Percentiles rank a stretch among this genome's conserved stretches.
These are phyloP conservation scores for Penicillium crustosum DNA, from an alignment of 2,329 filamentous ascomycete species.

Conservation along the genomic window DNA sequence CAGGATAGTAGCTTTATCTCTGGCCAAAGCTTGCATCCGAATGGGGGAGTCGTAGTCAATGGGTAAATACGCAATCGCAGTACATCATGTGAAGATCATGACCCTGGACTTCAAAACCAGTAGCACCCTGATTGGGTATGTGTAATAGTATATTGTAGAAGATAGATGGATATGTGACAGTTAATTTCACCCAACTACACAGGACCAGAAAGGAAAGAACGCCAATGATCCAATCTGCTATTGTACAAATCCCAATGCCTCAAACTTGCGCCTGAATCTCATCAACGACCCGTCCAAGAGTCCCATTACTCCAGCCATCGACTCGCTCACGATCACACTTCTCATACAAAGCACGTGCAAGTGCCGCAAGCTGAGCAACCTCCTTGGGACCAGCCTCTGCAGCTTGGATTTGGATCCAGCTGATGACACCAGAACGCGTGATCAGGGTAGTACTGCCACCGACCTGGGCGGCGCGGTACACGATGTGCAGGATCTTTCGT, in stretches of 20 bases:
- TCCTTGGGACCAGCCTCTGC: conserved; percentile 50
- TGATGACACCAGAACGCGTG: conserved; percentile 71
- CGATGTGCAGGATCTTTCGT: conserved; percentile 60
- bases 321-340: conserved; percentile 68
- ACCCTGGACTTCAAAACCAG: background rate
- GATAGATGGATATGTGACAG: background rate
- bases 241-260: conserved; percentile 1
- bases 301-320: conserved; percentile 63
- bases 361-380: conserved; percentile 48
- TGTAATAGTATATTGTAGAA: background rate
- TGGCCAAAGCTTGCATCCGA: conserved; percentile 67
- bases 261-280: conserved; percentile 16
- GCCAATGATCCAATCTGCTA: background rate
- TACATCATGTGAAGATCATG: background rate
- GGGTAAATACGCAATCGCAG: conserved; percentile 26
- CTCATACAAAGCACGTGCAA: conserved; percentile 61
- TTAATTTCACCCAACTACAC: background rate
- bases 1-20: conserved; percentile 70
- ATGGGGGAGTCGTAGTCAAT: conserved; percentile 59
- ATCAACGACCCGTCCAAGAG: conserved; percentile 34
- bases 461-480: conserved; percentile 67
- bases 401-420: conserved; percentile 68
- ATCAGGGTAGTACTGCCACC: conserved; percentile 77
- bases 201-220: background rate
- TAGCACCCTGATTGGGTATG: background rate